phyloP scores from a whole-genome alignment of 2,329 filamentous ascomycete genomes.

The Trichoderma asperellum region DNA sequence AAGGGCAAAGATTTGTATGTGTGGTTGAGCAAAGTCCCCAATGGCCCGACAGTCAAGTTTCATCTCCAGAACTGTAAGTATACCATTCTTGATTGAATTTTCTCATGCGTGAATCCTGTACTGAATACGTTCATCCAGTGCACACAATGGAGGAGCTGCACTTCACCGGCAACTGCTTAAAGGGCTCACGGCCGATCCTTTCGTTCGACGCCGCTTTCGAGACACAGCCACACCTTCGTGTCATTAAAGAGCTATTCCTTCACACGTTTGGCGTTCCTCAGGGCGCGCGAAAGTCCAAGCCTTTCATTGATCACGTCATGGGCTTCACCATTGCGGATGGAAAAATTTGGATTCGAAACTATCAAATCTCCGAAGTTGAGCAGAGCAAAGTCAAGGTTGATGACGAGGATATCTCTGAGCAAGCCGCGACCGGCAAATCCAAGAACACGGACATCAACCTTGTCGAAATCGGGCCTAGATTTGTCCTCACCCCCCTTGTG shows the following conservation, averaged over 20 bases:
- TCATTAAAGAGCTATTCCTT: slow-evolving; percentile 87
- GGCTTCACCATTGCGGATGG: slow-evolving; percentile 87
- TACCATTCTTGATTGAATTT: neutral
- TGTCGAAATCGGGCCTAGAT: slow-evolving; percentile 90
- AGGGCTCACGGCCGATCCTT: slow-evolving; percentile 86
- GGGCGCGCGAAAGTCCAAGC: slow-evolving; percentile 85
- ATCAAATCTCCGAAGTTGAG: slow-evolving; percentile 88
- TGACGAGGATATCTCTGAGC: slow-evolving; percentile 50
- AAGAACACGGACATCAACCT: slow-evolving; percentile 78
- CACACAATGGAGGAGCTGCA: slow-evolving; percentile 97
- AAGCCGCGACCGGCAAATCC: slow-evolving; percentile 43
- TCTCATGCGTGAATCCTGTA: neutral
- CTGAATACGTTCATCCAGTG: slow-evolving; percentile 54
- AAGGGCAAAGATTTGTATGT: slow-evolving; percentile 95
- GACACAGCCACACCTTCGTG: slow-evolving; percentile 73
- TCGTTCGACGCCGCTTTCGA: slow-evolving; percentile 92
- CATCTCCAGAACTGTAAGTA: slow-evolving; percentile 75
- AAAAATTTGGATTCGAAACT: slow-evolving; percentile 95
- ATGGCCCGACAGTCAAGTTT: slow-evolving; percentile 63
- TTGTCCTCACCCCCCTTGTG: slow-evolving; percentile 91
- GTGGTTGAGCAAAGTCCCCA: slow-evolving; percentile 90
- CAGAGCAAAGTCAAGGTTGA: slow-evolving; percentile 51
- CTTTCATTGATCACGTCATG: slow-evolving; percentile 95
- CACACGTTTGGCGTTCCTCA: slow-evolving; percentile 93
- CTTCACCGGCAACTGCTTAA: slow-evolving; percentile 95